A percentile compares a stretch with the other conserved stretches of the same genome.
These are phyloP conservation scores for Colletotrichum plurivorum DNA, from an alignment of 2,329 filamentous ascomycete genomes.

Conservation along the genomic window DNA sequence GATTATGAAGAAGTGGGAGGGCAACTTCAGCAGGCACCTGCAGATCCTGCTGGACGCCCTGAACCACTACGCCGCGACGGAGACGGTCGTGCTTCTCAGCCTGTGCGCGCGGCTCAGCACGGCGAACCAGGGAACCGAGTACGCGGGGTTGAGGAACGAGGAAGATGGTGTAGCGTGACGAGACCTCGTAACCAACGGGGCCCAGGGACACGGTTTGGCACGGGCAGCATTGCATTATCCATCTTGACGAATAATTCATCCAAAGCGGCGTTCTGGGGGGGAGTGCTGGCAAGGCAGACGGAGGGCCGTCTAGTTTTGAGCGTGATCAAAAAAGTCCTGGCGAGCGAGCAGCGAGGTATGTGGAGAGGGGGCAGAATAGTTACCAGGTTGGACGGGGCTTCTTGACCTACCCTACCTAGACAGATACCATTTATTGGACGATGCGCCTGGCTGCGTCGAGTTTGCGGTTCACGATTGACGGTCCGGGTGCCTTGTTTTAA, in stretches of 20 bases:
- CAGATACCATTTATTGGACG: slow-evolving; percentile 37
- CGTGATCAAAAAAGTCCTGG: slow-evolving; percentile 3
- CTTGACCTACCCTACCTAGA: slow-evolving; percentile 20
- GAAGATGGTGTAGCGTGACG: slow-evolving; percentile 57
- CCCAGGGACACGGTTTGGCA: not conserved
- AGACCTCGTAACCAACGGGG: not conserved
- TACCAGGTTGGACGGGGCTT: slow-evolving; percentile 3
- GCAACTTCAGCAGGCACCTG: slow-evolving; percentile 91
- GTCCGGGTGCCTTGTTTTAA: not conserved
- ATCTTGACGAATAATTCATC: slow-evolving; percentile 7
- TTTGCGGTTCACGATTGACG: not conserved
- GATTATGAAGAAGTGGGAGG: slow-evolving; percentile 91
- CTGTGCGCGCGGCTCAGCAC: slow-evolving; percentile 87
- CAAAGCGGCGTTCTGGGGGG: slow-evolving; percentile 23
- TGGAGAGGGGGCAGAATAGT: not conserved
- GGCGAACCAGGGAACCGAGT: slow-evolving; percentile 82
- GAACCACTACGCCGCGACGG: slow-evolving; percentile 97
- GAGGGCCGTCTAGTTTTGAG: not conserved
- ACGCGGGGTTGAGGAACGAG: slow-evolving; percentile 71
- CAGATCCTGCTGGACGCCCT: slow-evolving; percentile 95
- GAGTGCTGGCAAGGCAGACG: not conserved
- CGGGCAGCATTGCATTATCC: slow-evolving; percentile 3
- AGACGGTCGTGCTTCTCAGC: slow-evolving; percentile 93
- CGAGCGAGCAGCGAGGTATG: not conserved
- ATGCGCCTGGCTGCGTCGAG: slow-evolving; percentile 19